A percentile compares a stretch with the other conserved stretches of the same genome.
Evolutionary conservation across 1,284 basidiomycete species (phyloP).

Genomic region (Inonotus obliquus): DNA sequence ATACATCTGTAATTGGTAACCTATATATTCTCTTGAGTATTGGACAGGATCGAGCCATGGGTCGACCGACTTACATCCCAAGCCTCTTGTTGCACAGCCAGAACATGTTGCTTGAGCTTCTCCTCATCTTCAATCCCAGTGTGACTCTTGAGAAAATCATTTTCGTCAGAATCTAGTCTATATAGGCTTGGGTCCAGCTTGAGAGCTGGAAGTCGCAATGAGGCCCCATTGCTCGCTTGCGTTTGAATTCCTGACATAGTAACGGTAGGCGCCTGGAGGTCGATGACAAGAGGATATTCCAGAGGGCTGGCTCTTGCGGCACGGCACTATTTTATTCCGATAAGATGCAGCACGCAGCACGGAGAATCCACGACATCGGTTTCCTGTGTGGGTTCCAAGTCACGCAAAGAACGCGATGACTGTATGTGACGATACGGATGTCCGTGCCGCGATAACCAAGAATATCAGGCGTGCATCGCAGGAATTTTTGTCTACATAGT

Average conservation of each 20-base stretch:
- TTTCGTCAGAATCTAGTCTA: slow-evolving; percentile 24
- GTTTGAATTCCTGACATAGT: neutral
- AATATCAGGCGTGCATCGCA: too few species aligned
- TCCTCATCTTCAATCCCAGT: slow-evolving; percentile 38
- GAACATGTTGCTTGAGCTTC: slow-evolving; percentile 40
- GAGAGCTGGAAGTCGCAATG: neutral
- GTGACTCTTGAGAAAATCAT: slow-evolving; percentile 35
- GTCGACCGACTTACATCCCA: slow-evolving; percentile 7
- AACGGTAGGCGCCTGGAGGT: too few species aligned
- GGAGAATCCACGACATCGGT: too few species aligned
- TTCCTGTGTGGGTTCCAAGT: too few species aligned
- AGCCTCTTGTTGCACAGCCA: slow-evolving; percentile 28
- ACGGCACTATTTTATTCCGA: too few species aligned
- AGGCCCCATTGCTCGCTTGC: neutral
- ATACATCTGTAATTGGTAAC: slow-evolving; percentile 20
- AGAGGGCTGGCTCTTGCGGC: too few species aligned
- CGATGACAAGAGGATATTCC: too few species aligned
- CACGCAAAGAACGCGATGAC: too few species aligned
- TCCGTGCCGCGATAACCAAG: too few species aligned
- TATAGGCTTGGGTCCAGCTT: slow-evolving; percentile 12
- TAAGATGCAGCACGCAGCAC: too few species aligned
- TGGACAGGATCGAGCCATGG: neutral
- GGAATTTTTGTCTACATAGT: too few species aligned
- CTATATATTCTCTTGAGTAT: slow-evolving; percentile 2
- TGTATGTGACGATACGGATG: too few species aligned